Evolutionary conservation across 2,329 filamentous ascomycete species (phyloP).

Genomic region (Talaromyces verruculosus): DNA sequence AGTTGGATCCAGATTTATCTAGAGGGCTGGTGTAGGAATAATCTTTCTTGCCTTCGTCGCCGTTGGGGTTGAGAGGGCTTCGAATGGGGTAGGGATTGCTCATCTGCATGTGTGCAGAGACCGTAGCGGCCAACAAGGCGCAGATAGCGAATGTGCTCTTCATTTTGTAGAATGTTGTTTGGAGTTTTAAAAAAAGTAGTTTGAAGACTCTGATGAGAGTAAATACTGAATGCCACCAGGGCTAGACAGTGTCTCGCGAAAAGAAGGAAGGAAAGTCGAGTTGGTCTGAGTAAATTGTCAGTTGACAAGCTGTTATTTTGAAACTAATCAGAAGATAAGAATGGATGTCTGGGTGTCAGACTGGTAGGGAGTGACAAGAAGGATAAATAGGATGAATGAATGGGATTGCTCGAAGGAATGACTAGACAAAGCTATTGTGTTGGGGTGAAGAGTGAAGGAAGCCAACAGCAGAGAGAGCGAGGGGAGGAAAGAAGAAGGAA

Average conservation of each 20-base stretch:
- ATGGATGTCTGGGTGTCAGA: neutral
- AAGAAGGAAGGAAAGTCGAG: constrained; percentile 6
- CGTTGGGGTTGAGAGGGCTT: constrained; percentile 51
- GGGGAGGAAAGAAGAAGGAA: neutral
- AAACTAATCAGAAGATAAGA: neutral
- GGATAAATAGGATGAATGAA: neutral
- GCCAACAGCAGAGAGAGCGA: neutral
- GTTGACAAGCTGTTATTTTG: neutral
- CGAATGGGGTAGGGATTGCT: constrained; percentile 55
- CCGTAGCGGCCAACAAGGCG: constrained; percentile 35
- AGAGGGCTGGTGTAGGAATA: constrained; percentile 73
- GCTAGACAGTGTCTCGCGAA: constrained; percentile 10
- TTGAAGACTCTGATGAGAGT: constrained; percentile 12
- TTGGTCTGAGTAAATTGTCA: constrained; percentile 2
- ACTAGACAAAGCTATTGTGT: neutral
- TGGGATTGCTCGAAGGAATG: neutral
- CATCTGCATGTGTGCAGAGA: constrained; percentile 57
- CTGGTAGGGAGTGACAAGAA: neutral
- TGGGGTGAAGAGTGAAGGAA: neutral
- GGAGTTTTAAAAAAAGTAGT: neutral
- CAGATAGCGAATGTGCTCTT: constrained; percentile 33
- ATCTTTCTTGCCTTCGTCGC: constrained; percentile 54
- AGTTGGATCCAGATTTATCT: constrained; percentile 59
- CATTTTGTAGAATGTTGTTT: constrained; percentile 26
- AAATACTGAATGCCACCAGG: constrained; percentile 21